Evolutionary conservation across 176 grass and related monocot genomes (phyloP).

Genomic region (Tuctoria greenei): DNA sequence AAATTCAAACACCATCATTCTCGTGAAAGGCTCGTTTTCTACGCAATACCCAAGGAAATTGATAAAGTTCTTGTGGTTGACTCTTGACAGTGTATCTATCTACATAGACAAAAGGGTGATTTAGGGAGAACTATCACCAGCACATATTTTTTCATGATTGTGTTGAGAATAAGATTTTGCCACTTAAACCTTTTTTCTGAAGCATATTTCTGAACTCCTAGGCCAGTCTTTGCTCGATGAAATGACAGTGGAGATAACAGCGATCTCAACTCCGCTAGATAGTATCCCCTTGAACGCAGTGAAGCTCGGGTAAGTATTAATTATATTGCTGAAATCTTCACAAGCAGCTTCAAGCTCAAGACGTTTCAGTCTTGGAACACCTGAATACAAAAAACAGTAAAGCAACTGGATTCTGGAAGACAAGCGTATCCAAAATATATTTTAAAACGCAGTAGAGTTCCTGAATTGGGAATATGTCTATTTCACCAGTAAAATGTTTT

Average conservation of each 20-base stretch:
- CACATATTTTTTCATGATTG: slow-evolving; percentile 1
- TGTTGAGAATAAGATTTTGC: slow-evolving; percentile 33
- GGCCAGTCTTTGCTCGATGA: slow-evolving; percentile 68
- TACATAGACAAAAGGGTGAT: slow-evolving; percentile 47
- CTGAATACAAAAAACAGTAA: slow-evolving; percentile 44
- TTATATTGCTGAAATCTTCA: slow-evolving; percentile 97
- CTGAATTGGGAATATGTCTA: not conserved
- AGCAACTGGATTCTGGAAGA: not conserved
- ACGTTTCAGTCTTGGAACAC: slow-evolving; percentile 70
- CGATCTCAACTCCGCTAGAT: slow-evolving; percentile 75
- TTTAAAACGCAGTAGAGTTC: slow-evolving; percentile 5
- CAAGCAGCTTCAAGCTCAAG: slow-evolving; percentile 77
- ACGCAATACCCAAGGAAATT: slow-evolving; percentile 84
- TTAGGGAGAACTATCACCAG: slow-evolving; percentile 25
- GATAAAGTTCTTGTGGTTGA: slow-evolving; percentile 94
- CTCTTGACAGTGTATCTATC: slow-evolving; percentile 77
- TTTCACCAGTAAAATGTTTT: not conserved
- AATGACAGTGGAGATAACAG: slow-evolving; percentile 69
- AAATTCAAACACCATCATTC: slow-evolving; percentile 96
- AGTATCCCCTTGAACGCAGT: slow-evolving; percentile 91
- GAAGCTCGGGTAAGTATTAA: slow-evolving; percentile 60
- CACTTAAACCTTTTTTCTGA: slow-evolving; percentile 72
- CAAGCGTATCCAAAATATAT: slow-evolving; percentile 9
- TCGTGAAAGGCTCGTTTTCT: slow-evolving; percentile 88
- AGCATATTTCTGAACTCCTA: slow-evolving; percentile 61